Evolutionary conservation across 75 land plant genomes (phyloP).

Genomic region (Pinus albicaulis): DNA sequence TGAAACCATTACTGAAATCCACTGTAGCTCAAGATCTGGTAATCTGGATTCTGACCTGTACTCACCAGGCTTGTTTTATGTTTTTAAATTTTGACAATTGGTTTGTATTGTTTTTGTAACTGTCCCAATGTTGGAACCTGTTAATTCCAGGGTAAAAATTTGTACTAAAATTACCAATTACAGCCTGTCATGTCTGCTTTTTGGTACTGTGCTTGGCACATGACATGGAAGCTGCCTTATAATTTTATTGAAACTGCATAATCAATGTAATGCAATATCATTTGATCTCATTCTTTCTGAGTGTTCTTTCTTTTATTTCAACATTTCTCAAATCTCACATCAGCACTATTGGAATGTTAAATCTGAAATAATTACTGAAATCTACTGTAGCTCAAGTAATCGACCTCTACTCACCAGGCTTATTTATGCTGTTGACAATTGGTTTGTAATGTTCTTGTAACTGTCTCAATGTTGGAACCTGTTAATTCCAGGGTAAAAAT

Average conservation of each 20-base stretch:
- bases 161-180: background rate
- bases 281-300: too few relatives aligned
- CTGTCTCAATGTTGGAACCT: background rate
- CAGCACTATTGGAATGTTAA: background rate
- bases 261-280: too few relatives aligned
- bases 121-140: background rate
- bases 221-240: background rate
- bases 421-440: background rate
- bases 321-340: background rate
- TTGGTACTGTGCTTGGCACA: background rate
- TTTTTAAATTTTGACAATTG: background rate
- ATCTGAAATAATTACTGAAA: background rate
- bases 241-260: background rate
- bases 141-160: background rate
- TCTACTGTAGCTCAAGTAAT: background rate
- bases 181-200: background rate
- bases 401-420: background rate
- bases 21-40: background rate
- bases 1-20: background rate
- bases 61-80: background rate
- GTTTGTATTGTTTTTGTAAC: background rate
- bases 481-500: background rate
- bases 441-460: background rate
- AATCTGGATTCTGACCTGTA: background rate
- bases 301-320: too few relatives aligned